Percentiles rank a stretch among this genome's conserved stretches.
Evolutionary conservation across 2,329 filamentous ascomycete genomes (phyloP).

Genomic region (Beauveria rudraprayagi): DNA sequence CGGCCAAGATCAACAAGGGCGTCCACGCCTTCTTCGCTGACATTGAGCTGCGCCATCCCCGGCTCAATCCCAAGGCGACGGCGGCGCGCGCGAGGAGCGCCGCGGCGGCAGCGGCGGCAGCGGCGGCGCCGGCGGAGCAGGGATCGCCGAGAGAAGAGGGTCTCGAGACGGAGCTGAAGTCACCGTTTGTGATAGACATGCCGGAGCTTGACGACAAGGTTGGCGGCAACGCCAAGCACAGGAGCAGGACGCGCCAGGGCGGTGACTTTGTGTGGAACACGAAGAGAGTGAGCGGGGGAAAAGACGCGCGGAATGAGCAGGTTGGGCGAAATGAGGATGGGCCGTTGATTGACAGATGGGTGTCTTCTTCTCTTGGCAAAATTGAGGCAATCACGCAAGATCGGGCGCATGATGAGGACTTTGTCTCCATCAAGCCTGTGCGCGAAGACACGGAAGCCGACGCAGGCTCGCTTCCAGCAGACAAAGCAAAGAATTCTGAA

Average conservation of each 20-base stretch:
- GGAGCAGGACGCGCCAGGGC: conserved; percentile 9
- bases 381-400: neutral
- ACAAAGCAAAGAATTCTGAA: neutral
- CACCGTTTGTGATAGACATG: conserved; percentile 1
- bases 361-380: neutral
- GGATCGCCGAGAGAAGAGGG: conserved; percentile 13
- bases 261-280: conserved; percentile 28
- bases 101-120: neutral
- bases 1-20: conserved; percentile 30
- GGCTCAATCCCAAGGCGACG: conserved; percentile 11
- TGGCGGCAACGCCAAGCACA: neutral
- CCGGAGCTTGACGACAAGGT: conserved; percentile 2
- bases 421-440: neutral
- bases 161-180: neutral
- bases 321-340: neutral
- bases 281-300: neutral
- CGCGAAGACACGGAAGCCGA: neutral
- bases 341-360: conserved; percentile 5
- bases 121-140: conserved; percentile 11
- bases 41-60: conserved; percentile 27
- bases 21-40: conserved; percentile 28
- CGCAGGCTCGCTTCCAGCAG: too few relatives aligned
- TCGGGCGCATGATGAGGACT: neutral
- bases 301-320: neutral
- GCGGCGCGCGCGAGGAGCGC: conserved; percentile 13